Base-by-base conservation (phyloP, 176 grass and related monocot genomes). In the Eremochloa ophiuroides region DNA sequence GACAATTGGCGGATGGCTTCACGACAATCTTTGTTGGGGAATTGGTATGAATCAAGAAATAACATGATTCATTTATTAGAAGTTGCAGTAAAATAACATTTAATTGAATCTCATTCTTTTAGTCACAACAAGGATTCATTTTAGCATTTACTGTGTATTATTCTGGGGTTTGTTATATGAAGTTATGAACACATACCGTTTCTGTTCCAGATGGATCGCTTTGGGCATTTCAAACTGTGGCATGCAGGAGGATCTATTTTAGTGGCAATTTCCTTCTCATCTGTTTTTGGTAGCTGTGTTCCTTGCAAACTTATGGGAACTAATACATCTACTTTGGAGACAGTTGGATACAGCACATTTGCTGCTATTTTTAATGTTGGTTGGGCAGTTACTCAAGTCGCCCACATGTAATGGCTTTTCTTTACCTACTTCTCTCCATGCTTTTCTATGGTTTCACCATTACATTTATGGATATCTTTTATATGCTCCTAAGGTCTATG, bases 151-250 rank as follows among this genome's bases (percentile, higher is more conserved):
- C 30, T 17, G 3, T 79, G 27, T 74, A 62, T 70, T 47, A 53
- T 71, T 72, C 39, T 4, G 38, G 63, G 22, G 22, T 13, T 85
- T 48, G 25, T 56, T 70, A 70, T 43, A 56, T 87, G 8, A 85
- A 59, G 78, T 75, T 43, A 56, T 87, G 11, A 82, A 43, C 82
- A 43, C 82, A 37, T 14, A 62, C 41, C n/a, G 2, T 48, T 86
- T 80, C 60, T 75, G 16, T 79, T 68, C 29, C 90, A 98, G 96
- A 98, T 98, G 63, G 96, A 98, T 79, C 87, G 93, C 70, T 95
- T 93, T 82, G 96, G 96, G 1, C 93, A 93, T 88, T 98, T 98
- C 78, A 98, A 98, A 84, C 22, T 98, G 38, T 98, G 96, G 96
- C 96, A 98, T 91, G 92, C 90, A 80, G 96, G 93, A 55, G 96